Conservation (phyloP, 2,329 filamentous ascomycete species). For the Capronia epimyces region DNA sequence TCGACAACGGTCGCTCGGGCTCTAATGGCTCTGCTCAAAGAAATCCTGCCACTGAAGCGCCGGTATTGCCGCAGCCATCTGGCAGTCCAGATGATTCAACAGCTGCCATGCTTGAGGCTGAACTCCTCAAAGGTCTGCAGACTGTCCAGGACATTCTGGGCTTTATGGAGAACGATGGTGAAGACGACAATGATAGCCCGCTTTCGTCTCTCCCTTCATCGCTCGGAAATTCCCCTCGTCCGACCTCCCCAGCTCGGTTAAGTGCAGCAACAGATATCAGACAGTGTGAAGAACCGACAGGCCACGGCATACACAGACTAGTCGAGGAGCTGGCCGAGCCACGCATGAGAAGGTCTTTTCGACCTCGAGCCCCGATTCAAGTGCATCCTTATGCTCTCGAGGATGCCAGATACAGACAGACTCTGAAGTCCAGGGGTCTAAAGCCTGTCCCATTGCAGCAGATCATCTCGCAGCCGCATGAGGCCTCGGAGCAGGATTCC, state of each 20-base stretch:
- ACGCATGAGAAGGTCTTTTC: conserved; percentile 28
- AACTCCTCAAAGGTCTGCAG: conserved; percentile 18
- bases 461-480: conserved; percentile 7
- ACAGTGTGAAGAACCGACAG: background rate
- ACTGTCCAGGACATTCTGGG: conserved; percentile 17
- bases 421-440: conserved; percentile 40
- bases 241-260: background rate
- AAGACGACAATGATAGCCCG: conserved; percentile 22
- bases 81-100: conserved; percentile 6
- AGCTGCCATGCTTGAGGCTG: conserved; percentile 12
- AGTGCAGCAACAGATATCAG: background rate
- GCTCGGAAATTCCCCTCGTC: conserved; percentile 5
- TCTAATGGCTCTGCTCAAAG: background rate
- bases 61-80: background rate
- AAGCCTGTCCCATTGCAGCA: conserved; percentile 38
- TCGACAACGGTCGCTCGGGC: background rate
- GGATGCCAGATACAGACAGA: conserved; percentile 40
- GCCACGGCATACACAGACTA: background rate
- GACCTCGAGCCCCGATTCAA: conserved; percentile 46
- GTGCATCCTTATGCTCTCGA: conserved; percentile 46
- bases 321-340: background rate
- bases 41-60: background rate
- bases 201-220: conserved; percentile 23
- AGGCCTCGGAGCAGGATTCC: conserved; percentile 13
- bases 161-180: background rate